A percentile compares a stretch with the other conserved stretches of the same genome.
Evolutionary conservation across 345 rosid genomes (phyloP).

Genomic region (sweet orange (Citrus sinensis)): DNA sequence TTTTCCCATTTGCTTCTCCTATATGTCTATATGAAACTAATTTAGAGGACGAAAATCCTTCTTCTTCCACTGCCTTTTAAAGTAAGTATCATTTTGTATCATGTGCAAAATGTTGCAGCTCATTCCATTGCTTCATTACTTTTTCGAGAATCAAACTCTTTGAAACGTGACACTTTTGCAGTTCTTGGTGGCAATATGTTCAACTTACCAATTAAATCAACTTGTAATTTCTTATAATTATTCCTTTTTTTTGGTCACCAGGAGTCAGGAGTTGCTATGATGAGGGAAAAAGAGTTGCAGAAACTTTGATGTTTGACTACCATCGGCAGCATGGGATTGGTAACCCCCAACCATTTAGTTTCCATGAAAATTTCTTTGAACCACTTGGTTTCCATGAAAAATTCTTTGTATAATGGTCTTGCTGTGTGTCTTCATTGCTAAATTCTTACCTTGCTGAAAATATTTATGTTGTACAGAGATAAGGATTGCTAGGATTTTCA

Average conservation of each 20-base stretch:
- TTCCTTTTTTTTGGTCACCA: conserved; percentile 14
- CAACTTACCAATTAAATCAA: neutral
- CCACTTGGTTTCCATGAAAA: neutral
- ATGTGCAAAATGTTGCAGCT: neutral
- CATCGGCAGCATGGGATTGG: conserved; percentile 95
- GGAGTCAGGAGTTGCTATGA: conserved; percentile 96
- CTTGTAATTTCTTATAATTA: neutral
- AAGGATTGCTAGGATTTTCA: conserved; percentile 85
- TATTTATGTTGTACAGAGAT: conserved; percentile 42
- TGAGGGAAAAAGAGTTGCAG: conserved; percentile 94
- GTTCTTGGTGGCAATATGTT: neutral
- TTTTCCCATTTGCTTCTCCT: neutral
- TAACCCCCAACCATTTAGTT: conserved; percentile 12
- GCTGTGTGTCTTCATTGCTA: neutral
- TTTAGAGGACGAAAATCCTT: neutral
- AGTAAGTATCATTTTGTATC: neutral
- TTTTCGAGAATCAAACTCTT: neutral
- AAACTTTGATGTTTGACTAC: conserved; percentile 94
- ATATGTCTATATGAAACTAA: neutral
- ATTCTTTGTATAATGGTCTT: neutral
- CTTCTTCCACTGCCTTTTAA: neutral
- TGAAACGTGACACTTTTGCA: neutral
- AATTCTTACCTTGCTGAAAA: neutral
- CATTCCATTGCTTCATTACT: neutral
- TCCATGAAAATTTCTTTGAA: neutral